Base-by-base conservation (phyloP, 257 asterid species). In the Apocynum venetum region DNA sequence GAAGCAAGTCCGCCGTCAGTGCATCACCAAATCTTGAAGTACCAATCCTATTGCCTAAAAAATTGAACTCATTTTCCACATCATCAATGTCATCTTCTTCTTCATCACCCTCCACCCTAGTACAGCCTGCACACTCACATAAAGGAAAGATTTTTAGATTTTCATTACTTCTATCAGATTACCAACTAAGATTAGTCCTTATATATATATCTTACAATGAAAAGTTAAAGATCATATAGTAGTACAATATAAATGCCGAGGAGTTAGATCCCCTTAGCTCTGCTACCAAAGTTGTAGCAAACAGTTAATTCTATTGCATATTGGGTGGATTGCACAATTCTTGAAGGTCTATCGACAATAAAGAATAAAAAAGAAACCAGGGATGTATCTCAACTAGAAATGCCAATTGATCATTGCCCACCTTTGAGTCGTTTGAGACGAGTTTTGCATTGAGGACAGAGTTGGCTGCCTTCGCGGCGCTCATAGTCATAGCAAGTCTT, bases 371-470 rank as follows among this genome's bases (percentile, higher is more conserved):
- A 25, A 25, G 31, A 25, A 25, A 25, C 31, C 31, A 25, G 31
- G 31, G 31, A 0, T 25, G 31, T 25, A 25, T 25, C 31, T 25
- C 31, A 25, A 25, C 31, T 25, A 25, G 31, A 25, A 25, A 25
- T 25, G 31, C 31, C 31, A 25, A 25, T 25, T 25, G 31, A 25
- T 25, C 31, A n/a, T 46, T 4, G 1, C 13, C 35, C 43, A 80
- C 88, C 88, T 66, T 74, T 82, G 71, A 82, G 85, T 44, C 86
- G 83, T 12, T 77, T 84, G 77, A 53, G 79, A 49, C 84, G 83
- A 48, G 86, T 80, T 80, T 84, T 84, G 80, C 88, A 82, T 64
- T 71, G 88, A 74, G 86, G 87, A 75, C 86, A 85, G 9, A 80
- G 52, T 66, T 82, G 86, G 78, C 80, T 80, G 73, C 84, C 86